Conservation (phyloP, 257 asterid genomes). For the Solanum lignicaule region DNA sequence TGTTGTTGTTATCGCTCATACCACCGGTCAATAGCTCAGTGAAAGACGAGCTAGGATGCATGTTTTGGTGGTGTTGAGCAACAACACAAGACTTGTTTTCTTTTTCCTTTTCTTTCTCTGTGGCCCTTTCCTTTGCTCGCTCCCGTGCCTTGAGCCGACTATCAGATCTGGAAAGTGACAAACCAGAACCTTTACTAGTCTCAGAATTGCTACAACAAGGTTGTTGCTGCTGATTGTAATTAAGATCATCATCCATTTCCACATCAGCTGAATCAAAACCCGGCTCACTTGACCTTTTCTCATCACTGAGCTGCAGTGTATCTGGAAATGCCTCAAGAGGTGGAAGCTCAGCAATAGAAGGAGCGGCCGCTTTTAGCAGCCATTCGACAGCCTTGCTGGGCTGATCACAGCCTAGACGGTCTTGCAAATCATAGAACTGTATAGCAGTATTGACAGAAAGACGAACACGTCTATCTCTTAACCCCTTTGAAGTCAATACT, state of each 20-base stretch:
- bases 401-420: conserved; percentile 73
- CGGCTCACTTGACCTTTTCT: conserved; percentile 45
- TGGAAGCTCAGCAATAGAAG: conserved; percentile 64
- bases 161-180: conserved; percentile 46
- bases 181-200: conserved; percentile 41
- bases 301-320: conserved; percentile 59
- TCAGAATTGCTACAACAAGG: conserved; percentile 32
- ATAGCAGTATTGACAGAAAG: conserved; percentile 76
- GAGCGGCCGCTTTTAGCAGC: conserved; percentile 69
- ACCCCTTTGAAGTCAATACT: conserved; percentile 67
- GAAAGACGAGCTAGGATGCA: conserved; percentile 41
- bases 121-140: conserved; percentile 41
- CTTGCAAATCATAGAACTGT: conserved; percentile 80
- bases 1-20: conserved; percentile 3
- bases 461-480: conserved; percentile 70
- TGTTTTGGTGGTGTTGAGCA: conserved; percentile 20
- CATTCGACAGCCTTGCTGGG: conserved; percentile 95
- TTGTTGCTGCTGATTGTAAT: conserved; percentile 15
- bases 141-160: conserved; percentile 40
- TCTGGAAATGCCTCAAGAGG: conserved; percentile 45
- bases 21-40: conserved; percentile 50
- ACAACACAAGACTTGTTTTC: conserved; percentile 15
- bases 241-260: conserved; percentile 38
- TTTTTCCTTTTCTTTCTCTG: conserved; percentile 41
- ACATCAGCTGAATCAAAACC: conserved; percentile 46